Conservation (phyloP, 768 basidiomycete genomes). For the Termitomyces sp. region DNA sequence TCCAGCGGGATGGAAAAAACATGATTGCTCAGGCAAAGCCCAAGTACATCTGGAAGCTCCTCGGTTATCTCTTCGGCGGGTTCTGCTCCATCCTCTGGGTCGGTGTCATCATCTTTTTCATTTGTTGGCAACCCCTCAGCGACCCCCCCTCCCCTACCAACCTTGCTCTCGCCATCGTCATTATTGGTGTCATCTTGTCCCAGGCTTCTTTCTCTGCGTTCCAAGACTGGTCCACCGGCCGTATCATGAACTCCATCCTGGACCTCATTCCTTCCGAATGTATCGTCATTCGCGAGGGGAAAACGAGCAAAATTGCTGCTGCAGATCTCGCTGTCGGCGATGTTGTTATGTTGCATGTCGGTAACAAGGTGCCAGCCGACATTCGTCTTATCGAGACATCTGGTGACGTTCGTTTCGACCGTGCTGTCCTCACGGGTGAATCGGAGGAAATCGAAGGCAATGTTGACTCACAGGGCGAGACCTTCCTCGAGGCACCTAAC, state of each 20-base stretch:
- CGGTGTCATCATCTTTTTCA: not conserved
- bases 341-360: constrained; percentile 12
- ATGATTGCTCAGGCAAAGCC: constrained; percentile 12
- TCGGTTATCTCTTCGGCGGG: constrained; percentile 15
- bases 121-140: not conserved
- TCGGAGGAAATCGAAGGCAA: constrained; percentile 41
- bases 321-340: constrained; percentile 13
- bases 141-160: not conserved
- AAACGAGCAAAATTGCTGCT: constrained; percentile 11
- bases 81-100: constrained; percentile 18
- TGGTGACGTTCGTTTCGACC: constrained; percentile 47
- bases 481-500: constrained; percentile 43
- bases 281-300: constrained; percentile 13
- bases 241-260: constrained; percentile 17
- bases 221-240: constrained; percentile 14
- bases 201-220: not conserved
- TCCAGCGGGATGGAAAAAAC: constrained; percentile 16
- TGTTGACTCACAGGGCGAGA: constrained; percentile 41
- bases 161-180: not conserved
- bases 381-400: constrained; percentile 50
- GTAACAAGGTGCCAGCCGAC: constrained; percentile 28
- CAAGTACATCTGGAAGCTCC: constrained; percentile 13
- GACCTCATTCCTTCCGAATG: constrained; percentile 16
- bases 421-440: constrained; percentile 50
- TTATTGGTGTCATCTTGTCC: not conserved